Conservation (phyloP, 2,329 filamentous ascomycete species). For the Diplodia sapinea region DNA sequence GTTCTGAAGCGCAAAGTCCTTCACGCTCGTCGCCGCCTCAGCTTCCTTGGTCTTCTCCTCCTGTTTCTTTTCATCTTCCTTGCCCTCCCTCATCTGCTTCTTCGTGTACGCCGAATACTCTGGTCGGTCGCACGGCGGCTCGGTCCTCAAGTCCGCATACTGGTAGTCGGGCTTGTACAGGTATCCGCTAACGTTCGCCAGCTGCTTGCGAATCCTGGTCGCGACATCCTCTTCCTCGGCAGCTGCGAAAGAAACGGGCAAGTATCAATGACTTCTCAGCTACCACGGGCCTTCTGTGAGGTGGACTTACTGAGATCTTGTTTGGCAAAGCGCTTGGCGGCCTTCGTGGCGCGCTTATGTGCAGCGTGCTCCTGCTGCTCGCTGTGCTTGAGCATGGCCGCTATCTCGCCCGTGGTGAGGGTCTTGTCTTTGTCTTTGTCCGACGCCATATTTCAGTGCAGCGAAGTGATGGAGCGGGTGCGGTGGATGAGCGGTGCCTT, state of each 20-base stretch:
- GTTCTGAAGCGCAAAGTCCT: background rate
- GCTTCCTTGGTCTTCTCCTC: background rate
- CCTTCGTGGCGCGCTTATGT: background rate
- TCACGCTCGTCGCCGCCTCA: background rate
- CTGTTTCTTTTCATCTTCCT: background rate
- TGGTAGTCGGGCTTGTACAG: constrained; percentile 19
- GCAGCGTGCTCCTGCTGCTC: background rate
- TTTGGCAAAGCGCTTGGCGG: background rate
- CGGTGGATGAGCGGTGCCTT: background rate
- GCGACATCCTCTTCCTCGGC: background rate
- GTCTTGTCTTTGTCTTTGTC: background rate
- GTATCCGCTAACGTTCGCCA: constrained; percentile 25
- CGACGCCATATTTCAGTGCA: background rate
- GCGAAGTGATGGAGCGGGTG: background rate
- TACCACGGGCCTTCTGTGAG: background rate
- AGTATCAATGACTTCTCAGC: constrained; percentile 5
- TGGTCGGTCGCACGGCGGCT: constrained; percentile 1
- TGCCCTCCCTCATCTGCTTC: constrained; percentile 10
- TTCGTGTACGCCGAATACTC: background rate
- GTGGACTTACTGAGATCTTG: background rate
- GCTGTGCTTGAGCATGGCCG: background rate
- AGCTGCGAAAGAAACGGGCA: background rate
- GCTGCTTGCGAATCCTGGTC: background rate
- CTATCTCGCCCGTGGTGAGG: background rate
- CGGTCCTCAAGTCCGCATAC: constrained; percentile 9